Conservation (phyloP, 345 rosid genomes). For the Melastoma malabathricum region DNA sequence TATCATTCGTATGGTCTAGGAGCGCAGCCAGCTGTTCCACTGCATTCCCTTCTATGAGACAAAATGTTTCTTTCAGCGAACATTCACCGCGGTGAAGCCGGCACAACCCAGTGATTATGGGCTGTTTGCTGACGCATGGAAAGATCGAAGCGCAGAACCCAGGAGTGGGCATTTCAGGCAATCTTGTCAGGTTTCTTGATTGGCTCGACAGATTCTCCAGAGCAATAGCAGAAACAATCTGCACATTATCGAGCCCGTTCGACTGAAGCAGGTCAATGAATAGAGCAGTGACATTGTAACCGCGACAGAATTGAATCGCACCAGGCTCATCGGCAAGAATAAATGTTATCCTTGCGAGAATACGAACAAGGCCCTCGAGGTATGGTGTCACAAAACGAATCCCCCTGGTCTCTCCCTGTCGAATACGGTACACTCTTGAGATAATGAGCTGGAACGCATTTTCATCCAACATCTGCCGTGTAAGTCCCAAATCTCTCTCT, state of each 20-base stretch:
- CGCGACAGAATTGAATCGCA: conserved; percentile 54
- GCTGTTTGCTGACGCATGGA: conserved; percentile 57
- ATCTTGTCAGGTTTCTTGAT: conserved; percentile 54
- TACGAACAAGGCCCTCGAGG: conserved; percentile 73
- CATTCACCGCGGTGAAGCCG: conserved; percentile 70
- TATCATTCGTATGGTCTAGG: too few species aligned
- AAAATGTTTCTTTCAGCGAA: conserved; percentile 62
- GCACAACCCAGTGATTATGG: conserved; percentile 55
- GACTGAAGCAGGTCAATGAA: conserved; percentile 69
- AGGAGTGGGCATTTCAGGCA: conserved; percentile 68
- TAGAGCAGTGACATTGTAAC: conserved; percentile 41
- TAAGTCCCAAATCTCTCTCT: conserved; percentile 76
- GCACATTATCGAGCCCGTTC: conserved; percentile 67
- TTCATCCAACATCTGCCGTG: conserved; percentile 73
- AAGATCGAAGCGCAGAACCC: conserved; percentile 40
- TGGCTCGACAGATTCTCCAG: conserved; percentile 86
- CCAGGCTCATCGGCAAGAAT: conserved; percentile 52
- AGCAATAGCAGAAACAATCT: conserved; percentile 72
- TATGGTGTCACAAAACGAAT: conserved; percentile 63
- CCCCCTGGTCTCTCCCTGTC: conserved; percentile 60
- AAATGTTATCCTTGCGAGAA: conserved; percentile 71
- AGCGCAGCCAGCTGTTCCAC: conserved; percentile 58
- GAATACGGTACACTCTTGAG: conserved; percentile 41
- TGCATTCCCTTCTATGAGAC: conserved; percentile 83
- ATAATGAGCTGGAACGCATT: conserved; percentile 55